Base-by-base conservation (phyloP, 2,329 filamentous ascomycete species). In the Penicillium sp. region DNA sequence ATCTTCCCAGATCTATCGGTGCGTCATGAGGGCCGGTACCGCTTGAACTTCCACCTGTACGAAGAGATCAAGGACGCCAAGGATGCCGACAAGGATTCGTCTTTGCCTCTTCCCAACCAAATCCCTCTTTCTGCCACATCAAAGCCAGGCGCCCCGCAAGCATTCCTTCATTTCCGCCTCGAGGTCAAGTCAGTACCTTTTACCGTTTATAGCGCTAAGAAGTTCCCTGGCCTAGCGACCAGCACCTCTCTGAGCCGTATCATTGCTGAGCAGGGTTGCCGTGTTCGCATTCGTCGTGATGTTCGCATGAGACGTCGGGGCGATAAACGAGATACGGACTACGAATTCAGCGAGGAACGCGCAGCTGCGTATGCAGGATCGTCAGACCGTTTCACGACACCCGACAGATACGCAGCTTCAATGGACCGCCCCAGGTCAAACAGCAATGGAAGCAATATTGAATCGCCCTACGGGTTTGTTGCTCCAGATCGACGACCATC, bases 1-100 rank as follows among this genome's bases (percentile, higher is more conserved):
- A 90, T 99, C 74, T 99, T 99, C 73, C 94, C 94, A 3, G 94
- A 99, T 75, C 81, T 97, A 29, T 97, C 93, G 0, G 93, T 99
- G 47, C 88, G 94, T 55, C 93, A 99, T 70, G 94, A 99, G 75
- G 94, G 94, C 60, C 87, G 88, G 65, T 99, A 97, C 75, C 84
- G 88, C n/a, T 78, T 99, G 53, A 90, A 87, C 60, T 97, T 99
- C 77, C 92, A 91, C 68, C 79, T 99, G 34, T 97, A 94, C 68
- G 94, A 99, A 78, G 90, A 96, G 72, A 87, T 92, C 70, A 96
- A 96, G 81, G 88, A 95, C 56, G 79, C 84, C 57, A 87, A 88
- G 73, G 92, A 97, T 75, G 84, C 87, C 55, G 90, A 95, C 67
- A 76, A 76, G 61, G 84, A 78, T 38, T 62, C 64, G 29, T 46